A percentile compares a stretch with the other conserved stretches of the same genome.
Evolutionary conservation across 331 rosid genomes (phyloP).

Genomic region (Rhamnella rubrinervis): DNA sequence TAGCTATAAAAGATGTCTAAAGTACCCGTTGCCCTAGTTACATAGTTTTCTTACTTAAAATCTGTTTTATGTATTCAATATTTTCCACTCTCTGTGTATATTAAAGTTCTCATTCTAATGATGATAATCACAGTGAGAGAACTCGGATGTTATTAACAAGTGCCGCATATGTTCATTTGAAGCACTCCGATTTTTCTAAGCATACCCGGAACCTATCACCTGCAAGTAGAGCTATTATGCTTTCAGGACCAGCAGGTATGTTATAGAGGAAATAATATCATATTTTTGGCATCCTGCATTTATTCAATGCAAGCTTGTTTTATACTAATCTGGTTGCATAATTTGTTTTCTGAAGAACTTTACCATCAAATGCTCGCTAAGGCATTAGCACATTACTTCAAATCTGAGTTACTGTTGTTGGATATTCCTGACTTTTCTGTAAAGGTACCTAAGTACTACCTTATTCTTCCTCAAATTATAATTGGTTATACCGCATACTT

Average conservation of each 20-base stretch:
- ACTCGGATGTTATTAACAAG: constrained; percentile 67
- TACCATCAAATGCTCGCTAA: constrained; percentile 87
- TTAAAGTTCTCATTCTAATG: constrained; percentile 16
- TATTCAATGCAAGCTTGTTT: background rate
- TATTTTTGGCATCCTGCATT: background rate
- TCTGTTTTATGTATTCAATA: constrained; percentile 4
- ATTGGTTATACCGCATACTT: constrained; percentile 17
- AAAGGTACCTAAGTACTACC: constrained; percentile 49
- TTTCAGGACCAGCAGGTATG: constrained; percentile 88
- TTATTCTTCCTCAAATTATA: constrained; percentile 19
- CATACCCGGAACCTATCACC: constrained; percentile 89
- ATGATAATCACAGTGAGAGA: constrained; percentile 56
- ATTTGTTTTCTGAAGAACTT: constrained; percentile 48
- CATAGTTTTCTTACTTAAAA: constrained; percentile 1
- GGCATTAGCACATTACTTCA: constrained; percentile 74
- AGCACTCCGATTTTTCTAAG: constrained; percentile 64
- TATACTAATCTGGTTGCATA: constrained; percentile 12
- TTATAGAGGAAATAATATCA: background rate
- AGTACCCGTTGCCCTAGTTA: background rate
- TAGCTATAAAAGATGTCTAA: too few species aligned
- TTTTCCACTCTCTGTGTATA: background rate
- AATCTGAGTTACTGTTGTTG: constrained; percentile 74
- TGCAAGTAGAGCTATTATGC: constrained; percentile 85
- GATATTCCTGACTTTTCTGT: constrained; percentile 70
- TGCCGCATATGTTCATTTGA: constrained; percentile 77